Conservation (phyloP, 768 basidiomycete species). For the Leccinum disarticulatum region DNA sequence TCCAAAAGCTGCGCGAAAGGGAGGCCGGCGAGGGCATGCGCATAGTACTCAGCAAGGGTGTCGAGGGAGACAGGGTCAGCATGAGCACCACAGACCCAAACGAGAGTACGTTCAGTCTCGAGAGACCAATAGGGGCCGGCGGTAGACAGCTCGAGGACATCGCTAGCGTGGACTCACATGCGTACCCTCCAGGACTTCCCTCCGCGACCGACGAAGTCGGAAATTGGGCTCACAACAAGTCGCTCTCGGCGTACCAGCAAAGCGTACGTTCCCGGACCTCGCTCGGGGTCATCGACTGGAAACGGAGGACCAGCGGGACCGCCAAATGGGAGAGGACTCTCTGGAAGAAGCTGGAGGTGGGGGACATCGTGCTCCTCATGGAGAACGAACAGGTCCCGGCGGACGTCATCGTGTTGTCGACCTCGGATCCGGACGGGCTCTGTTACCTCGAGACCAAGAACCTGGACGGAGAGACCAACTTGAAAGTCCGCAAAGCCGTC, state of each 20-base stretch:
- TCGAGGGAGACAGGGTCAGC: constrained; percentile 37
- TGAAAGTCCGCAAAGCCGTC: constrained; percentile 81
- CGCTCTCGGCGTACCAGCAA: constrained; percentile 51
- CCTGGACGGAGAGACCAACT: constrained; percentile 94
- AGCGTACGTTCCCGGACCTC: constrained; percentile 56
- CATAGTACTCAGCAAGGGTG: constrained; percentile 54
- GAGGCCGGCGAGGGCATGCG: constrained; percentile 72
- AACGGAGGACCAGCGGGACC: constrained; percentile 61
- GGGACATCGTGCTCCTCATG: constrained; percentile 87
- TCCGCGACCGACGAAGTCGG: constrained; percentile 26
- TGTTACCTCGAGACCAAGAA: constrained; percentile 99
- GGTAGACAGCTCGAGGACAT: constrained; percentile 65
- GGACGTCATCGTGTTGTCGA: constrained; percentile 89
- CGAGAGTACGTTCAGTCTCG: constrained; percentile 44
- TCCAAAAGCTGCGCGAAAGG: constrained; percentile 76
- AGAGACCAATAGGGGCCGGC: constrained; percentile 39
- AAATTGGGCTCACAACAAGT: constrained; percentile 39
- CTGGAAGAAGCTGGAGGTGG: constrained; percentile 98
- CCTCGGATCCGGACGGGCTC: constrained; percentile 86
- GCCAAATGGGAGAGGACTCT: constrained; percentile 92
- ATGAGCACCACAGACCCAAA: constrained; percentile 45
- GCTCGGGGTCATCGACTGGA: constrained; percentile 81
- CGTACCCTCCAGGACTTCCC: constrained; percentile 54
- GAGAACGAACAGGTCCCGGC: constrained; percentile 98
- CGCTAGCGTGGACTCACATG: constrained; percentile 63